Base-by-base conservation (phyloP, 805 yeast species). In the Starmera dryadoides region DNA sequence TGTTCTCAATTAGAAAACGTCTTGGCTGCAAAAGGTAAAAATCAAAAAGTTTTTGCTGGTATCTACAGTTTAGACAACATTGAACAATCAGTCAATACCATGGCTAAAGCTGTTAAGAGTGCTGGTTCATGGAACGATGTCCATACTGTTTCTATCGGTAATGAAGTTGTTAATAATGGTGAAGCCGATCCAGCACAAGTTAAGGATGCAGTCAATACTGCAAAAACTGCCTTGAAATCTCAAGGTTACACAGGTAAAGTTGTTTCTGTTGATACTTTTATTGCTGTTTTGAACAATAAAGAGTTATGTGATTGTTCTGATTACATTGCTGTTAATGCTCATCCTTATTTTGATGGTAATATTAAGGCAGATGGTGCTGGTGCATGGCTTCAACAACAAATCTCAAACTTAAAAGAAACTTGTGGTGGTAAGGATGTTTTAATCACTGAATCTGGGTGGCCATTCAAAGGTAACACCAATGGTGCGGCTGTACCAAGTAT, bases 401-500 rank as follows among this genome's bases (percentile, higher is more conserved):
- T 78, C 34, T 45, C 62, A 4, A 53, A 60, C 46, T 62, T 79
- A 41, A 60, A 67, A 48, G 44, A 56, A 31, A 59, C 55, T 18
- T 79, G 84, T 55, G 75, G 63, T 43, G 44, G 50, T 25, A 77
- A 78, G 57, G 47, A 54, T 16, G 60, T 58, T 12, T 58, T 78
- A 44, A 67, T 79, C 46, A 67, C 78, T 41, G 86, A 79, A 62
- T 71, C 82, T 37, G 86, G 86, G 32, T 79, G 86, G 86, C 86
- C 86, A 50, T 69, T 81, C 14, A 52, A 66, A 49, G 86, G 86
- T 53, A 56, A 64, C 46, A 50, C 70, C 42, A 72, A 66, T 49
- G 80, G 79, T 41, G 44, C 47, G 35, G 77, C 79, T 47, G 78
- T 77, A 28, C 84, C 85, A 34, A 73, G 79, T 18, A 47, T 47